These are phyloP conservation scores for Cladosporium sp. DNA, from an alignment of 2,329 filamentous ascomycete genomes.

Conservation along the genomic window DNA sequence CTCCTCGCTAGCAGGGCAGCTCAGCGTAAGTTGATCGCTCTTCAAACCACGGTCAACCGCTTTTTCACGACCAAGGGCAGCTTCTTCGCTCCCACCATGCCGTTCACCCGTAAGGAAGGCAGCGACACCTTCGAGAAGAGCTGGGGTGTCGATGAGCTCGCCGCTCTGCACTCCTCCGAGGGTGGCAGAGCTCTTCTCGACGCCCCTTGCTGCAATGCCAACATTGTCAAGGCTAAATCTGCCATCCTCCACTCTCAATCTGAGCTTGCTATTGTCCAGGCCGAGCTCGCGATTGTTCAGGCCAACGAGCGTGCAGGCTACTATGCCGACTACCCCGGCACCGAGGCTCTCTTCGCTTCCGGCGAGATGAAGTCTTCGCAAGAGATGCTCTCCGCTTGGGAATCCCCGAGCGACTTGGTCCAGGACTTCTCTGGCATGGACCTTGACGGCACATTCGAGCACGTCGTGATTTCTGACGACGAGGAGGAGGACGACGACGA, in stretches of 20 bases:
- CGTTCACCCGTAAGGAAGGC: neutral
- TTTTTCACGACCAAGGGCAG: neutral
- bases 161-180: neutral
- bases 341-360: neutral
- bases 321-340: neutral
- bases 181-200: neutral
- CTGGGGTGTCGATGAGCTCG: neutral
- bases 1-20: neutral
- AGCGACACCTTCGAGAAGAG: neutral
- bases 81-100: neutral
- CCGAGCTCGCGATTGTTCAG: neutral
- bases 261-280: too few species aligned
- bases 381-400: neutral
- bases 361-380: neutral
- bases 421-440: neutral
- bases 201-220: neutral
- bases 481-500: neutral
- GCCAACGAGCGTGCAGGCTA: neutral
- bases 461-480: neutral
- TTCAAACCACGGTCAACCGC: neutral
- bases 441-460: neutral
- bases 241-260: neutral
- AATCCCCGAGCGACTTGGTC: neutral
- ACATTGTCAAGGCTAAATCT: conserved; percentile 1
- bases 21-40: neutral